These are phyloP conservation scores for Chalciporus piperatus DNA, from an alignment of 768 basidiomycete species.

Conservation along the genomic window DNA sequence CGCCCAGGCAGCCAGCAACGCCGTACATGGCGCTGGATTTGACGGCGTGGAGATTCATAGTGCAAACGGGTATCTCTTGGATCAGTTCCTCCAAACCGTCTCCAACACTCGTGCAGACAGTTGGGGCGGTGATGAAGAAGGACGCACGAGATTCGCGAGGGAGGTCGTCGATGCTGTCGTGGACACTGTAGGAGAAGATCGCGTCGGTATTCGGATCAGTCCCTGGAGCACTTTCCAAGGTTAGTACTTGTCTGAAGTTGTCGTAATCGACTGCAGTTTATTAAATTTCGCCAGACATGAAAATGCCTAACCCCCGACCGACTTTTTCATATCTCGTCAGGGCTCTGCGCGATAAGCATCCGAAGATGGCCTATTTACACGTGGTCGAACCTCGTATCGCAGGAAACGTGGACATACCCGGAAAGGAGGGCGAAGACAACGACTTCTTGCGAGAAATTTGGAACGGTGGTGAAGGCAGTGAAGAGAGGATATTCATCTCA, in stretches of 20 bases:
- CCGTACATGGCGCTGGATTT: slow-evolving; percentile 39
- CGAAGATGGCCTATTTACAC: slow-evolving; percentile 51
- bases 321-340: slow-evolving; percentile 51
- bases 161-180: slow-evolving; percentile 53
- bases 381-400: slow-evolving; percentile 39
- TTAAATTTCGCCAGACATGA: slow-evolving; percentile 39
- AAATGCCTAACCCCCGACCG: slow-evolving; percentile 52
- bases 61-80: slow-evolving; percentile 46
- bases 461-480: slow-evolving; percentile 27
- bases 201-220: slow-evolving; percentile 54
- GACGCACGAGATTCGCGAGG: slow-evolving; percentile 53
- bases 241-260: slow-evolving; percentile 10
- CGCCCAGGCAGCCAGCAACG: slow-evolving; percentile 32
- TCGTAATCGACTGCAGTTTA: neutral
- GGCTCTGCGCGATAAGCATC: slow-evolving; percentile 33
- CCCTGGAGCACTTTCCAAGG: slow-evolving; percentile 50
- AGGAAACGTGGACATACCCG: neutral
- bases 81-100: slow-evolving; percentile 62
- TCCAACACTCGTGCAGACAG: slow-evolving; percentile 58
- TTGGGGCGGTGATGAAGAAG: slow-evolving; percentile 68
- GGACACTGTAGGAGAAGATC: slow-evolving; percentile 50
- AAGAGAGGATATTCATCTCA: slow-evolving; percentile 35
- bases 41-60: slow-evolving; percentile 46
- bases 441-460: slow-evolving; percentile 48
- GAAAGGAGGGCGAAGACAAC: slow-evolving; percentile 29